Conservation (phyloP, 1,284 basidiomycete species). For the Boletellus deceptivus region DNA sequence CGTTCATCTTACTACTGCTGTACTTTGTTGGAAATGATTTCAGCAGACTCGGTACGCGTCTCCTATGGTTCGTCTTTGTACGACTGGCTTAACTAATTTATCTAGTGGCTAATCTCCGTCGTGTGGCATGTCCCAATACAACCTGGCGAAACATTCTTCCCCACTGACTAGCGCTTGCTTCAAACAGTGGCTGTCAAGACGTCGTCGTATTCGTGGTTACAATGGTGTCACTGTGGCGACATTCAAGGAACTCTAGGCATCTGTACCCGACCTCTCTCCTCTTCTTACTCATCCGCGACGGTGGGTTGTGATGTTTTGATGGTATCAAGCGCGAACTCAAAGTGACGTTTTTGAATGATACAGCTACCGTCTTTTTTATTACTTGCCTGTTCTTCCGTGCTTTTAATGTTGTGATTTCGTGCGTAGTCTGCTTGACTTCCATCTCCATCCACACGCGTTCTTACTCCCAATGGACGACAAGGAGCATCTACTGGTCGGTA, state of each 20-base stretch:
- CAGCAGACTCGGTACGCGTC: too few relatives aligned
- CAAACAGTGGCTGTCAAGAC: background rate
- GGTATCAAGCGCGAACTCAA: background rate
- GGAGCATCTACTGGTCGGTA: too few relatives aligned
- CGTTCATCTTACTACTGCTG: constrained; percentile 56
- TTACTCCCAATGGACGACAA: too few relatives aligned
- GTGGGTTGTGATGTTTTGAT: background rate
- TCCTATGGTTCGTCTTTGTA: too few relatives aligned
- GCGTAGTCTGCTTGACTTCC: background rate
- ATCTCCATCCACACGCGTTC: too few relatives aligned
- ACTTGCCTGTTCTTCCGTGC: background rate
- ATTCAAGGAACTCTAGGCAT: background rate
- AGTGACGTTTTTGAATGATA: too few relatives aligned
- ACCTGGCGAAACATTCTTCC: background rate
- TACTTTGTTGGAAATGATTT: too few relatives aligned
- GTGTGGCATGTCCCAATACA: background rate
- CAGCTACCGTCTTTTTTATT: background rate
- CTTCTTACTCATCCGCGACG: background rate
- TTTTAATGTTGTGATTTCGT: background rate
- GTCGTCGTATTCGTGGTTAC: background rate
- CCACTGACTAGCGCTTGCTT: background rate
- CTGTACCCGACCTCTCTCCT: background rate
- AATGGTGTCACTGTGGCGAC: background rate
- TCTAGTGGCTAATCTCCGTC: background rate
- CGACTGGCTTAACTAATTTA: background rate